Base-by-base conservation (phyloP, 257 asterid species). In the Nicotiana noctiflora region DNA sequence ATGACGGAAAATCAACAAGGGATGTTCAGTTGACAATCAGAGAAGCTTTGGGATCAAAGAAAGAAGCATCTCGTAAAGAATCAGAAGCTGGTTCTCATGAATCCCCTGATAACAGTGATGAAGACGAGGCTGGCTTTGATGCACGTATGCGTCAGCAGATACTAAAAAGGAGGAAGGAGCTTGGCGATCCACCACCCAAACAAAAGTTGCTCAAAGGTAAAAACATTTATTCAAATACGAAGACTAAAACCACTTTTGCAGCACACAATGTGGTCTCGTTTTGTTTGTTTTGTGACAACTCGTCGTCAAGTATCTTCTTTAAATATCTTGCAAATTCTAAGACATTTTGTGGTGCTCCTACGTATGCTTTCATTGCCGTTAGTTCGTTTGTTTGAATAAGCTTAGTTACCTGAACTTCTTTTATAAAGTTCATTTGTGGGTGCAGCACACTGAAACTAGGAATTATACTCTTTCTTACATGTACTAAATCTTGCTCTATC, bases 81-180 rank as follows among this genome's bases (percentile, higher is more conserved):
- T 80, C 86, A 31, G 90, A 85, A 82, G 75, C 84, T 18, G 85
- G 70, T 46, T 40, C 81, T 34, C 83, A 89, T 56, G 96, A 90
- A 86, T 75, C 91, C 85, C 82, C 66, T 84, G 91, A 86, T 85
- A 21, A 83, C 77, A 91, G 97, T 83, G 98, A 93, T 80, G 96
- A 91, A 21, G 97, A 93, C 68, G 99, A 94, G 51, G 88, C 90
- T 55, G 85, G 67, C 85, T 96, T 96, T 80, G 99, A 93, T 88
- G 94, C 90, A 56, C 91, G 94, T 65, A 96, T 96, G 99, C 99
- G 97, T 84, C 93, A 89, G 88, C 96, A 91, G 89, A 90, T 94
- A 85, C 86, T 96, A 32, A 87, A 23, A 86, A 94, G 89, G 87
- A 88, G 93, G 82, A 91, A 87, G 81, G 98, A 92, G 79, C 91